phyloP scores from a whole-genome alignment of 2,329 filamentous ascomycete genomes.

The Macrophomina pseudophaseolina region DNA sequence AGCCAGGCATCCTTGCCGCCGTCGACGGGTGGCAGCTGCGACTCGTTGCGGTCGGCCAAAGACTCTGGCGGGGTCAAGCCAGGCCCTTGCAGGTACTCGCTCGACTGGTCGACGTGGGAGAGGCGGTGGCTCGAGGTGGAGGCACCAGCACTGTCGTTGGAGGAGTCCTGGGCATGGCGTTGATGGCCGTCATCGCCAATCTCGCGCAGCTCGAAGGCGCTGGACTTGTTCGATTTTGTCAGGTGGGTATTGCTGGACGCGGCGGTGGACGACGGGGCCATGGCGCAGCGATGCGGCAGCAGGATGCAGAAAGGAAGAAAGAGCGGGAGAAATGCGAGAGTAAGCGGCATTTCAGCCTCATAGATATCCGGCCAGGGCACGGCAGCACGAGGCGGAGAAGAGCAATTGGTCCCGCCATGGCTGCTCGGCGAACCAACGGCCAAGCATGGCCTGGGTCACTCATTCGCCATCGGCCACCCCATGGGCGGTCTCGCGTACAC shows the following conservation, averaged over 20 bases:
- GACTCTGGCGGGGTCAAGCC: background rate
- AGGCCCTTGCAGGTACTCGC: background rate
- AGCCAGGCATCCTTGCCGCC: constrained; percentile 58
- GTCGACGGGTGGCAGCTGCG: constrained; percentile 51
- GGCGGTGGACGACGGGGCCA: background rate
- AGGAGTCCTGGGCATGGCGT: background rate
- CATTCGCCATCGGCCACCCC: too few relatives aligned
- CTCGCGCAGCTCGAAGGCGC: background rate
- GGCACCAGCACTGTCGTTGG: background rate
- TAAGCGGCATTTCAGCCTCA: too few relatives aligned
- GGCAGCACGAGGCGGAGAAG: too few relatives aligned
- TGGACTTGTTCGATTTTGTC: background rate
- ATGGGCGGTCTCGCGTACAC: too few relatives aligned
- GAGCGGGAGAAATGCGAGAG: too few relatives aligned
- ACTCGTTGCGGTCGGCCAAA: background rate
- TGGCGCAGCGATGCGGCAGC: too few relatives aligned
- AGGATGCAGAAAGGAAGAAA: too few relatives aligned
- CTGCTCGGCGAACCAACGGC: too few relatives aligned
- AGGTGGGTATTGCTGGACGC: constrained; percentile 2
- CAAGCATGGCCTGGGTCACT: too few relatives aligned
- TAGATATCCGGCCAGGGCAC: too few relatives aligned
- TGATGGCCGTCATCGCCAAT: background rate
- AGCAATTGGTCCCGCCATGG: too few relatives aligned
- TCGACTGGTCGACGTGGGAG: background rate
- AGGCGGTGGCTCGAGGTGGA: background rate